Evolutionary conservation across 441 rosid genomes (phyloP).

Genomic region (Francoa sonchifolia): DNA sequence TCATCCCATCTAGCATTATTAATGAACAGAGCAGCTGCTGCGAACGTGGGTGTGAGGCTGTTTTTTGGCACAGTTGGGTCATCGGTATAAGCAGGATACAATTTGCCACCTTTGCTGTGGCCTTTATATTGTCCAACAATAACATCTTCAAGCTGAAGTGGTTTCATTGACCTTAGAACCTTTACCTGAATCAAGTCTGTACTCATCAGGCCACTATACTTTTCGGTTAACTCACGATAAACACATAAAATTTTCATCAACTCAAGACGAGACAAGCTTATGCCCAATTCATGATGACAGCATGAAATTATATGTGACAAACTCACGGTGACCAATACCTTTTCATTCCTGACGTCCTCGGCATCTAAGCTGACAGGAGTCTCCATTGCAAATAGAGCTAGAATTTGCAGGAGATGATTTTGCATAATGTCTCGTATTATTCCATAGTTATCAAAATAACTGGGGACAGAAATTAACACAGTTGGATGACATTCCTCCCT

Average conservation of each 20-base stretch:
- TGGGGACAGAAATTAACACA: constrained; percentile 12
- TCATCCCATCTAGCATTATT: constrained; percentile 93
- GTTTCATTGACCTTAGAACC: constrained; percentile 74
- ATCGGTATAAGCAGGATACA: constrained; percentile 57
- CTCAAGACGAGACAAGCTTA: background rate
- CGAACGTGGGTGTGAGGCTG: constrained; percentile 81
- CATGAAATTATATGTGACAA: no score
- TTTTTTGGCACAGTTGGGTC: constrained; percentile 57
- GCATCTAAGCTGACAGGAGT: constrained; percentile 92
- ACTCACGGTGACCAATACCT: constrained; percentile 34
- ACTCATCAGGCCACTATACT: background rate
- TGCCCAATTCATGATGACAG: no score
- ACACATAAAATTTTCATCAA: background rate
- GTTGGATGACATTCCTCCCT: constrained; percentile 5
- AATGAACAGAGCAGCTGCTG: constrained; percentile 78
- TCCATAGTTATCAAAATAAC: constrained; percentile 84
- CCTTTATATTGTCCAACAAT: constrained; percentile 75
- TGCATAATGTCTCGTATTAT: constrained; percentile 93
- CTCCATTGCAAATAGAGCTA: constrained; percentile 90
- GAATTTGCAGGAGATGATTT: constrained; percentile 84
- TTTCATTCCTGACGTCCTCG: constrained; percentile 86
- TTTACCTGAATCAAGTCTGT: constrained; percentile 41
- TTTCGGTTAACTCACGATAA: background rate
- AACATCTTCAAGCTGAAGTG: constrained; percentile 54
- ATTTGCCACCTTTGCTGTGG: constrained; percentile 42